A percentile compares a stretch with the other conserved stretches of the same genome.
These are phyloP conservation scores for Metarhizium sp. DNA, from an alignment of 2,329 filamentous ascomycete genomes.

Conservation along the genomic window DNA sequence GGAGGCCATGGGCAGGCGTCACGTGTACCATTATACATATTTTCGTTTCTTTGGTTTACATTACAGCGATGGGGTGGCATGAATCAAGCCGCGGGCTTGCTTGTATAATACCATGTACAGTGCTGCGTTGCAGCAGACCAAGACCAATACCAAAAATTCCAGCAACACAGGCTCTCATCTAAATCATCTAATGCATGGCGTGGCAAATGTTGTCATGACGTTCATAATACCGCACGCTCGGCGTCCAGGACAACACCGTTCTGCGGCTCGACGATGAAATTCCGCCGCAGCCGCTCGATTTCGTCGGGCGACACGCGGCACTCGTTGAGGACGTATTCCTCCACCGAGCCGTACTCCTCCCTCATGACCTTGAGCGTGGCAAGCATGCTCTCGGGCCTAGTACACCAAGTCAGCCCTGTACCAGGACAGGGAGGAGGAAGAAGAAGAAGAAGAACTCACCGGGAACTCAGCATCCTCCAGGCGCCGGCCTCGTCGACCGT, in stretches of 20 bases:
- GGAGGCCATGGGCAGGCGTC: not conserved
- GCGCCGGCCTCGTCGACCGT: slow-evolving; percentile 34
- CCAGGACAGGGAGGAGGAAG: not conserved
- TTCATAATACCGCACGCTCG: not conserved
- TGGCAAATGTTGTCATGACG: not conserved
- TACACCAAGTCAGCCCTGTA: not conserved
- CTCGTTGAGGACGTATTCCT: slow-evolving; percentile 50
- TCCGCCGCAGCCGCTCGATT: slow-evolving; percentile 41
- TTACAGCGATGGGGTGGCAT: not conserved
- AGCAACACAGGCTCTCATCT: not conserved
- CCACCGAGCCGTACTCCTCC: slow-evolving; percentile 51
- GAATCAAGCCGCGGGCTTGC: not conserved
- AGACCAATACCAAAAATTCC: not conserved
- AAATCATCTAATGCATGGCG: not conserved
- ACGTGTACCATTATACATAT: not conserved
- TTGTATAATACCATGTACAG: slow-evolving; percentile 8
- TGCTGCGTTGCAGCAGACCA: not conserved
- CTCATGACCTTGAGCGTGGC: slow-evolving; percentile 45
- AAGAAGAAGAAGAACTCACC: slow-evolving; percentile 18
- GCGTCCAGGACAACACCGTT: not conserved
- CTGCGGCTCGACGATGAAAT: slow-evolving; percentile 30
- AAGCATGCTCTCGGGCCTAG: slow-evolving; percentile 38
- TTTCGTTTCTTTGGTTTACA: not conserved
- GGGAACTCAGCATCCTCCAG: slow-evolving; percentile 34
- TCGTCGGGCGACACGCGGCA: slow-evolving; percentile 48